These are phyloP conservation scores for Ceratocystis ficicola DNA, from an alignment of 2,329 filamentous ascomycete genomes.

Conservation along the genomic window DNA sequence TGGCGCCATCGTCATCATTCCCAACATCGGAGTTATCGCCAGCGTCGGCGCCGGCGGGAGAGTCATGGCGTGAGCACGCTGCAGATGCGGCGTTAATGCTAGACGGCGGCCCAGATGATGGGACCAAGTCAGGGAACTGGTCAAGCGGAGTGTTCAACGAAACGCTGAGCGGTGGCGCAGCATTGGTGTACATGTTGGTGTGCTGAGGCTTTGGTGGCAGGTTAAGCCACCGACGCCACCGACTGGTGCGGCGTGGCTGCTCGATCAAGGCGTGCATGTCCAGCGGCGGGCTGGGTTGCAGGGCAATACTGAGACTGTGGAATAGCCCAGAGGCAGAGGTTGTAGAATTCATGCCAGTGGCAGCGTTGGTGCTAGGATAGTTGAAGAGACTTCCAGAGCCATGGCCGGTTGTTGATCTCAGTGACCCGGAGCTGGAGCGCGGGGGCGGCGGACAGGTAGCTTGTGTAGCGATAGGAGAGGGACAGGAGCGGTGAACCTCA, in stretches of 20 bases:
- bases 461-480: constrained; percentile 29
- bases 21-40: constrained; percentile 14
- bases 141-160: constrained; percentile 15
- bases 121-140: constrained; percentile 9
- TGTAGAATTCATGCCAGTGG: constrained; percentile 19
- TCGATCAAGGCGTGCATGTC: constrained; percentile 23
- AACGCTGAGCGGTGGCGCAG: constrained; percentile 21
- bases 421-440: constrained; percentile 29
- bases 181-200: constrained; percentile 22
- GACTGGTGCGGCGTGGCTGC: constrained; percentile 24
- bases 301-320: constrained; percentile 26
- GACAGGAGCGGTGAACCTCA: constrained; percentile 35
- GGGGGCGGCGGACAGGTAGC: constrained; percentile 26
- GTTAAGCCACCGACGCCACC: constrained; percentile 23
- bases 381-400: constrained; percentile 21
- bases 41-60: constrained; percentile 7
- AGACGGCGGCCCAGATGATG: constrained; percentile 3
- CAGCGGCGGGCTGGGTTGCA: constrained; percentile 25
- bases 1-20: constrained; percentile 19
- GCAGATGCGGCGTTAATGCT: constrained; percentile 16
- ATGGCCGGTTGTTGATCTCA: constrained; percentile 27
- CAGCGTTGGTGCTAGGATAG: constrained; percentile 21
- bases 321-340: constrained; percentile 26
- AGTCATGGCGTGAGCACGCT: constrained; percentile 12
- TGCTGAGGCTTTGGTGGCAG: constrained; percentile 21